Evolutionary conservation across 257 asterid species (phyloP).

Genomic region (Solanum rostratum): DNA sequence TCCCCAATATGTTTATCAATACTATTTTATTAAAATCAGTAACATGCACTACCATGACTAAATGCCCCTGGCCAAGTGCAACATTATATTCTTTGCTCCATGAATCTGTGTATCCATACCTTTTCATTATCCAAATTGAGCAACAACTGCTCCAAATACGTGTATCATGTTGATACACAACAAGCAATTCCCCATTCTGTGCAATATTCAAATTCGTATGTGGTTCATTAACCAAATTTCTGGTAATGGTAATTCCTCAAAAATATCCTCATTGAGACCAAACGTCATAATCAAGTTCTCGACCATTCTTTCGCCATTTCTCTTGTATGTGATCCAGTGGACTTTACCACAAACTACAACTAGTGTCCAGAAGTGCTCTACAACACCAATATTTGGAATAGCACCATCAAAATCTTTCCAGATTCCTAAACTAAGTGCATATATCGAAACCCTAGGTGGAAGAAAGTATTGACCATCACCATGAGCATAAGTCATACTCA

Average conservation of each 20-base stretch:
- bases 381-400: not conserved
- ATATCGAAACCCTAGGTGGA: slow-evolving; percentile 9
- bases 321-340: too few species aligned
- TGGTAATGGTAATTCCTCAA: not conserved
- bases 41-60: too few species aligned
- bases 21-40: too few species aligned
- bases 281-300: slow-evolving; percentile 1
- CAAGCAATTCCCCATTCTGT: too few species aligned
- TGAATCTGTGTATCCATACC: too few species aligned
- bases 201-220: too few species aligned
- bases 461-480: not conserved
- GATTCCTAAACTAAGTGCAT: not conserved
- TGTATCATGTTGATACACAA: too few species aligned
- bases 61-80: too few species aligned
- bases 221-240: not conserved
- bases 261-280: not conserved
- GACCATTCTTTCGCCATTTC: not conserved
- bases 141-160: too few species aligned
- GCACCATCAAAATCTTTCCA: not conserved
- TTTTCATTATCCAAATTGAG: too few species aligned
- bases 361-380: slow-evolving; percentile 3
- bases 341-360: not conserved
- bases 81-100: too few species aligned
- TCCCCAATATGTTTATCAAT: too few species aligned
- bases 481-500: slow-evolving; percentile 1